A percentile compares a stretch with the other conserved stretches of the same genome.
phyloP scores from a whole-genome alignment of 1,139 yeast species.

The Dujonia santamariae region DNA sequence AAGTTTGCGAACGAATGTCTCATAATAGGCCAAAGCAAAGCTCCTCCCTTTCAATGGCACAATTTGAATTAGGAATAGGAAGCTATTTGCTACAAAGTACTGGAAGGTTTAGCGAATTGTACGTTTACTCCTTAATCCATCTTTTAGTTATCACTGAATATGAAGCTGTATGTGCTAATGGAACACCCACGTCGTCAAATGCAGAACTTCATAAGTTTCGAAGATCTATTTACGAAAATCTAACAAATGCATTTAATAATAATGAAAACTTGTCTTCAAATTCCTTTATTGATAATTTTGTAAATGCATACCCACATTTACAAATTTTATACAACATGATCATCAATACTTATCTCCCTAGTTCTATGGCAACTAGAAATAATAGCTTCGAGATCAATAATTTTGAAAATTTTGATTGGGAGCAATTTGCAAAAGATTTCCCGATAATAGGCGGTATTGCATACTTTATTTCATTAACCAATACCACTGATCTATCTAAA shows the following conservation, averaged over 20 bases:
- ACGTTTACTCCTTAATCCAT: conserved; percentile 24
- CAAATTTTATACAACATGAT: conserved; percentile 12
- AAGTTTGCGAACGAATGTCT: conserved; percentile 18
- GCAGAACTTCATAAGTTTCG: conserved; percentile 14
- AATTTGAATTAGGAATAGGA: conserved; percentile 21
- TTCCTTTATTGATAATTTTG: conserved; percentile 18
- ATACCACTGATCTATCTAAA: conserved; percentile 1
- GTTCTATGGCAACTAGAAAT: background rate
- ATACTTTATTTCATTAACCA: conserved; percentile 1
- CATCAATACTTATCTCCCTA: conserved; percentile 4
- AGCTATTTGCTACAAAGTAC: conserved; percentile 14
- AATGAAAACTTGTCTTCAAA: conserved; percentile 13
- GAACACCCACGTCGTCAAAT: conserved; percentile 2
- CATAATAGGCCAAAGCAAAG: conserved; percentile 2
- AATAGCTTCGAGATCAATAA: background rate
- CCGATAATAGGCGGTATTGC: conserved; percentile 7
- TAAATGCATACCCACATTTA: conserved; percentile 15
- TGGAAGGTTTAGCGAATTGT: conserved; percentile 23
- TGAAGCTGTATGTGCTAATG: conserved; percentile 13
- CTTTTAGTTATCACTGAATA: conserved; percentile 23
- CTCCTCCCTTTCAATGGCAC: conserved; percentile 10
- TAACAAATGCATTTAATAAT: conserved; percentile 16
- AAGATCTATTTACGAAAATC: conserved; percentile 17
- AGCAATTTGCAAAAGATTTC: conserved; percentile 1
- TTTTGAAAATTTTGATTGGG: conserved; percentile 3